Conservation (phyloP, 345 rosid species). For the Lepidium didymum region DNA sequence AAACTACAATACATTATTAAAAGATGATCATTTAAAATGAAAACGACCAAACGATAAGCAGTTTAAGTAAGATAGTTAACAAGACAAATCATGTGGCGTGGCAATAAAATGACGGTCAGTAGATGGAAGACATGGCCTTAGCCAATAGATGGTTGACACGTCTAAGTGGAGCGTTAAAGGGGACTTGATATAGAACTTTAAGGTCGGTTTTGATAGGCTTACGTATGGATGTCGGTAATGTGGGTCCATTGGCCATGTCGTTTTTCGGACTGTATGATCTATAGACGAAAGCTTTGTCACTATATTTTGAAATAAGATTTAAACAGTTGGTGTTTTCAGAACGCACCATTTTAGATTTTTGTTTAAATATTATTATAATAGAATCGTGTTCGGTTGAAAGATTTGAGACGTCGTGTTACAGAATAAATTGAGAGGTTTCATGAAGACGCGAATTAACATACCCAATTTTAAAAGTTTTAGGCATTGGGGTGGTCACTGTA, state of each 20-base stretch:
- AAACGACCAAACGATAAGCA: background rate
- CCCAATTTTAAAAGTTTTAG: background rate
- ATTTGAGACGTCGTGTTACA: background rate
- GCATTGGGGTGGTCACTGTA: background rate
- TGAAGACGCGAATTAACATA: background rate
- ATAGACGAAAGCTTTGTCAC: background rate
- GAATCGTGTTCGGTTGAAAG: conserved; percentile 14
- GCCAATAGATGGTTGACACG: background rate
- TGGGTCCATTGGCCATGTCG: background rate
- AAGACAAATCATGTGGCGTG: background rate
- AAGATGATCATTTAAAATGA: background rate
- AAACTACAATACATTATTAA: background rate
- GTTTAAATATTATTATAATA: background rate
- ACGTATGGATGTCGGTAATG: conserved; percentile 17
- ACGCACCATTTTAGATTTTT: background rate
- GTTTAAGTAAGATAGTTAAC: background rate
- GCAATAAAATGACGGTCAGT: background rate
- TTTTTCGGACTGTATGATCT: background rate
- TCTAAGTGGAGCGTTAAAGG: background rate
- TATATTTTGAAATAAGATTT: background rate
- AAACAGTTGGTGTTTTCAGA: background rate
- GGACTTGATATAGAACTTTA: background rate
- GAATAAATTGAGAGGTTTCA: conserved; percentile 3
- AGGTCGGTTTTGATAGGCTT: conserved; percentile 12
- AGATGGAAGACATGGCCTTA: background rate